phyloP scores from a whole-genome alignment of 2,329 filamentous ascomycete genomes.

The Arachnopeziza araneosa region DNA sequence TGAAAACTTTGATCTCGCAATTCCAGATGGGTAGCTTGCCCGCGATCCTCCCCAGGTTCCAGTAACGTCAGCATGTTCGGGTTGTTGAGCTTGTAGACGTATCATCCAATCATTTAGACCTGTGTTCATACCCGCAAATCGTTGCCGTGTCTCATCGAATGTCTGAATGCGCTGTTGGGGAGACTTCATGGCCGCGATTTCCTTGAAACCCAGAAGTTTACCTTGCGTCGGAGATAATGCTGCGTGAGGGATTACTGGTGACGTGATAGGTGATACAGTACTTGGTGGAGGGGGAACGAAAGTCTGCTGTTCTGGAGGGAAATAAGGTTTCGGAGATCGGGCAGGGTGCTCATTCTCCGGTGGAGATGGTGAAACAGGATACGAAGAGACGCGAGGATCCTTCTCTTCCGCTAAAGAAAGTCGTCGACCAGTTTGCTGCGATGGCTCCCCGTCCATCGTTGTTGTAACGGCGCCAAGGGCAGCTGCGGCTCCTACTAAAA shows the following conservation, averaged over 20 bases:
- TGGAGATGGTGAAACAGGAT: conserved; percentile 33
- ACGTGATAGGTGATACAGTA: conserved; percentile 10
- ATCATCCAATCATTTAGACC: conserved; percentile 60
- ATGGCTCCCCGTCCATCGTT: background rate
- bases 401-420: conserved; percentile 43
- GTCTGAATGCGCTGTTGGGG: conserved; percentile 64
- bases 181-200: conserved; percentile 67
- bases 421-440: conserved; percentile 16
- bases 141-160: conserved; percentile 65
- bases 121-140: conserved; percentile 67
- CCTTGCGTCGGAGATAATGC: background rate
- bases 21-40: conserved; percentile 10
- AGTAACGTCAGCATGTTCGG: conserved; percentile 41
- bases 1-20: conserved; percentile 19
- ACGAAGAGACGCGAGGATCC: conserved; percentile 33
- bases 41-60: conserved; percentile 14
- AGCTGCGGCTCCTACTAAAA: conserved; percentile 13
- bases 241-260: background rate
- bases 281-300: conserved; percentile 8
- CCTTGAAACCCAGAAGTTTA: conserved; percentile 49
- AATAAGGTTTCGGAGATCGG: conserved; percentile 17
- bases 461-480: conserved; percentile 7
- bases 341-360: conserved; percentile 38
- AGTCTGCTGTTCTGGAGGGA: conserved; percentile 8
- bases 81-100: conserved; percentile 39